Evolutionary conservation across 768 basidiomycete genomes (phyloP), one percentile per base, ranked within the genome.

Genomic region (Neoboletus magnificus): DNA sequence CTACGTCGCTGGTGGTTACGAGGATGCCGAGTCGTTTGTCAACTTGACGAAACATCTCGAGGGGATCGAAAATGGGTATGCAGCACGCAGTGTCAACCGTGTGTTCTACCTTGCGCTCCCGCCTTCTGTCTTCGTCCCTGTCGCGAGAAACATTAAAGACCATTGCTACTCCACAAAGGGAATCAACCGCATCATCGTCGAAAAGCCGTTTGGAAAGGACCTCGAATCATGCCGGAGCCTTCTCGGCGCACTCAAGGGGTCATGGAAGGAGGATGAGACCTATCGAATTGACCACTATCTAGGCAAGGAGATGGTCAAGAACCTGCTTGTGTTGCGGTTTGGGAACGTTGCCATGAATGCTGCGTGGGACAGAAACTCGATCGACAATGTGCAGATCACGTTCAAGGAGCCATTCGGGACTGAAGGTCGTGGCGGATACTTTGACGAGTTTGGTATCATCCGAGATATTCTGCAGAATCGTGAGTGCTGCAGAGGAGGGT

Each of bases 261-360:
- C 91, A 58, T 99, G 95, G 94, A 79, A 79, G 4, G 96, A 99
- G 74, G 92, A 98, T 29, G 97, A 99, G 78, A 98, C 95, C 11
- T 99, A 91, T 85, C 90, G 96, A 50, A 98, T 99, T 70, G 96
- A 99, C 74, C 96, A 99, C 71, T 99, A 99, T 73, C 87, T 99
- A 50, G 96, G 96, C 55, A 99, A 99, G 78, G 96, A 99, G 82
- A 98, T 99, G 96, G 92, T 98, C 69, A 99, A 99, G 81, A 99
- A 98, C 73, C 72, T 99, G 52, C 88, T 98, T 59, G 92, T 98
- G 29, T 78, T 98, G 50, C 87, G 96, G 33, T 99, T 99, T 66
- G 96, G 93, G 59, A 99, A 99, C 74, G 75, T 94, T 61, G 90
- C 94, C 25, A 73, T 97, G 78, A 85, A 84, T 60, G 85, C 91